phyloP scores from a whole-genome alignment of 2,329 filamentous ascomycete species.

The Leptographium lundbergii region DNA sequence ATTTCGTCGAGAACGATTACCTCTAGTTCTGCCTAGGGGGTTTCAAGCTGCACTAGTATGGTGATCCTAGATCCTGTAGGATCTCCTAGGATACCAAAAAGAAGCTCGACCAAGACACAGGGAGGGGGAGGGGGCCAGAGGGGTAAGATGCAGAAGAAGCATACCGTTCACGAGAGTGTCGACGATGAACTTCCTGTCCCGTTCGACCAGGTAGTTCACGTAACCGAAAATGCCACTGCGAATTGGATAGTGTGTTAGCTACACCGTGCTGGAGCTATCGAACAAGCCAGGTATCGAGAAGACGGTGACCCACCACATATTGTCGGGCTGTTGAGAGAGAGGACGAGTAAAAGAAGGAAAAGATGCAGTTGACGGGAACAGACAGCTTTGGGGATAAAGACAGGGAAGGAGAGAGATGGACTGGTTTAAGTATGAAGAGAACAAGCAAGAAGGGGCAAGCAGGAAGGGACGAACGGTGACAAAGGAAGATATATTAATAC shows the following conservation, averaged over 20 bases:
- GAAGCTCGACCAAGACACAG: not conserved
- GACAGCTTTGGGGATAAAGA: not conserved
- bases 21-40: not conserved
- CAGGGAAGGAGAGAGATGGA: not conserved
- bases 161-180: slow-evolving; percentile 91
- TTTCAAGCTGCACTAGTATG: not conserved
- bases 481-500: not conserved
- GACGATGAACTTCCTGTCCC: slow-evolving; percentile 92
- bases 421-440: not conserved
- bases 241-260: not conserved
- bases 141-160: slow-evolving; percentile 15
- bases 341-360: not conserved
- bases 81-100: not conserved
- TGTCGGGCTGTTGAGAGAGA: slow-evolving; percentile 13
- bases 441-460: not conserved
- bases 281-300: not conserved
- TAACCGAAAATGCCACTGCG: slow-evolving; percentile 89
- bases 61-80: not conserved
- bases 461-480: not conserved
- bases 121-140: slow-evolving; percentile 1
- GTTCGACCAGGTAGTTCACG: slow-evolving; percentile 98
- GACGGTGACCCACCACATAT: slow-evolving; percentile 21
- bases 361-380: not conserved
- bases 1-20: slow-evolving; percentile 3
- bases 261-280: not conserved